phyloP scores from a whole-genome alignment of 768 basidiomycete species.

The Multifurca ochricompacta region DNA sequence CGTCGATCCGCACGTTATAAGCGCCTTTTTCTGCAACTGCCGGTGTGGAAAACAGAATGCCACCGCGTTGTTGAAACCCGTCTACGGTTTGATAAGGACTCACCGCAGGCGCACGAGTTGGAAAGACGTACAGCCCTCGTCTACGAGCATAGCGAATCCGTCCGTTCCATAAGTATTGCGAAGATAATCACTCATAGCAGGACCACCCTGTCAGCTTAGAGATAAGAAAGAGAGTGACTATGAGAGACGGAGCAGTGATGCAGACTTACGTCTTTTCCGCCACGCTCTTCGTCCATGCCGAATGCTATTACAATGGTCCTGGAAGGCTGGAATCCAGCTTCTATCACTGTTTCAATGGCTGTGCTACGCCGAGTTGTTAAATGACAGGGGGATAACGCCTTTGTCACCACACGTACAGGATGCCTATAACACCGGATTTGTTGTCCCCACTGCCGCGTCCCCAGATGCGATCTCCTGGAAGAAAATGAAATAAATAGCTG shows the following conservation, averaged over 20 bases:
- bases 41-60: not conserved
- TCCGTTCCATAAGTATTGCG: too few species aligned
- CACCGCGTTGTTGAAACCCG: not conserved
- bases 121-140: not conserved
- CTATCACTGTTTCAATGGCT: not conserved
- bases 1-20: not conserved
- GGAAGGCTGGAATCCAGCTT: not conserved
- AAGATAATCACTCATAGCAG: not conserved
- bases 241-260: not conserved
- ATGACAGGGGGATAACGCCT: too few species aligned
- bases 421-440: not conserved
- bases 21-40: not conserved
- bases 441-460: not conserved
- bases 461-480: not conserved
- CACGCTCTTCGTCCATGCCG: not conserved
- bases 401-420: not conserved
- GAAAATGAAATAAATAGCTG: not conserved
- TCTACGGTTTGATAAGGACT: not conserved
- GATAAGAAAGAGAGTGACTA: not conserved
- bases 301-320: not conserved
- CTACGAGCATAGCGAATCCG: not conserved
- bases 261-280: not conserved
- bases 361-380: not conserved
- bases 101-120: not conserved
- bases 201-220: not conserved